Evolutionary conservation across 495 filamentous ascomycete genomes (phyloP), one percentile per base, ranked within the genome.

Genomic region (Penicillium crystallinum): DNA sequence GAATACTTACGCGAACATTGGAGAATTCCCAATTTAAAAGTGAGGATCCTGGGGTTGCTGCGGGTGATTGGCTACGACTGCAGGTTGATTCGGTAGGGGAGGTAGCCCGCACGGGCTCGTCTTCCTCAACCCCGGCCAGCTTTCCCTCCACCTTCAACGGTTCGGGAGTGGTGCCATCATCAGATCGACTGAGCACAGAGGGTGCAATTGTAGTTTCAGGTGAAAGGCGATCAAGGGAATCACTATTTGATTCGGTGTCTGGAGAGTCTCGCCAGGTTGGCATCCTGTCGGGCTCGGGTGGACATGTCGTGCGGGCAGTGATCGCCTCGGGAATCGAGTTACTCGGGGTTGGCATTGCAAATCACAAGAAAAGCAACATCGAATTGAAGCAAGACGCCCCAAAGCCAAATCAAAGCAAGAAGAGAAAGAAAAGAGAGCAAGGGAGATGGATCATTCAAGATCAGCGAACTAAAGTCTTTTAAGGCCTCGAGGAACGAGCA

Each of bases 21-120:
- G 84, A 83, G 58, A 81, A 85, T 57, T 88, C 84, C 52, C 82
- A 83, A 35, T 79, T 80, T 64, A 85, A 72, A 43, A 79, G 72
- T 1, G 77, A 74, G 23, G 71, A 62, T 34, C 67, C 67, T 2
- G 71, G 58, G 30, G 67, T 57, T 19, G 62, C 57, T 31, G 67
- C 59, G 0, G 72, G 51, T 7, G 69, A 58, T 46, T 59, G 57
- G 47, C 49, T 62, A 46, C 59, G 51, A 47, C 60, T 54, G 49
- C 67, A 59, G 31, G 66, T 58, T 27, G 64, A 36, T 21, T 67
- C 68, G 33, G 62, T 61, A 14, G 67, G 55, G 7, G 72, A 70
- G 40, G 62, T 73, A 34, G 68, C 59, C 56, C 72, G 61, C 7
- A 64, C 63, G 40, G 59, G 65, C 31, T 75, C 71, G 10, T 74